A percentile compares a stretch with the other conserved stretches of the same genome.
phyloP scores from a whole-genome alignment of 768 basidiomycete genomes.

The Lanmaoa pseudosensibilis region DNA sequence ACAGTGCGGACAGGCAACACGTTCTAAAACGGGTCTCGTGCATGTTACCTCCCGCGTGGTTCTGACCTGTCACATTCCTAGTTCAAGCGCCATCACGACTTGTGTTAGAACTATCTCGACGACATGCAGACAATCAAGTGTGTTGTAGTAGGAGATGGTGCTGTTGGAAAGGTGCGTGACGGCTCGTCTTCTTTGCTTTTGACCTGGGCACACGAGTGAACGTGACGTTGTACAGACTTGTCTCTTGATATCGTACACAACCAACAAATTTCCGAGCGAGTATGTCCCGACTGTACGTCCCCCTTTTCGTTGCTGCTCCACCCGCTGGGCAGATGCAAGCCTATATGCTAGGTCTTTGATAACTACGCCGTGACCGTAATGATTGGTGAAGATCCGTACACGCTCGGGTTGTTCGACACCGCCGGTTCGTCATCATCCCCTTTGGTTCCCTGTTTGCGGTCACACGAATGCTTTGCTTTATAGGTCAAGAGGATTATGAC shows the following conservation, averaged over 20 bases:
- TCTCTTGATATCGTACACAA: conserved; percentile 95
- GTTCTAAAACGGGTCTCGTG: conserved; percentile 29
- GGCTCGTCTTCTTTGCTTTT: neutral
- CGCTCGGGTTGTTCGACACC: conserved; percentile 97
- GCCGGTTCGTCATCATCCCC: conserved; percentile 68
- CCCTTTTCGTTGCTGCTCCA: neutral
- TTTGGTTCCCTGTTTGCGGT: neutral
- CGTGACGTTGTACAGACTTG: conserved; percentile 62
- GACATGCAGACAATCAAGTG: conserved; percentile 97
- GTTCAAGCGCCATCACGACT: conserved; percentile 19
- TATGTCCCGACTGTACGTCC: conserved; percentile 93
- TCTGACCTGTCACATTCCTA: conserved; percentile 16
- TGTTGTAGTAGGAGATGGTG: conserved; percentile 97
- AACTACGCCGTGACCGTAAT: conserved; percentile 99
- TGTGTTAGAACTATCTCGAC: conserved; percentile 16
- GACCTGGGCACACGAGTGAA: neutral
- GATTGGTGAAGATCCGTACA: conserved; percentile 99
- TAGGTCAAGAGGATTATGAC: conserved; percentile 99
- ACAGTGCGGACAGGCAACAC: conserved; percentile 10
- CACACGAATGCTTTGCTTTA: conserved; percentile 13
- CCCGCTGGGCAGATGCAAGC: conserved; percentile 17
- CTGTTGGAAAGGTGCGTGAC: conserved; percentile 88
- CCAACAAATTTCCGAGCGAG: conserved; percentile 98
- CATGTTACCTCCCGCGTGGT: conserved; percentile 15
- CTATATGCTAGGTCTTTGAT: conserved; percentile 73